These are phyloP conservation scores for Aspergillus eucalypticola DNA, from an alignment of 2,329 filamentous ascomycete genomes.

Conservation along the genomic window DNA sequence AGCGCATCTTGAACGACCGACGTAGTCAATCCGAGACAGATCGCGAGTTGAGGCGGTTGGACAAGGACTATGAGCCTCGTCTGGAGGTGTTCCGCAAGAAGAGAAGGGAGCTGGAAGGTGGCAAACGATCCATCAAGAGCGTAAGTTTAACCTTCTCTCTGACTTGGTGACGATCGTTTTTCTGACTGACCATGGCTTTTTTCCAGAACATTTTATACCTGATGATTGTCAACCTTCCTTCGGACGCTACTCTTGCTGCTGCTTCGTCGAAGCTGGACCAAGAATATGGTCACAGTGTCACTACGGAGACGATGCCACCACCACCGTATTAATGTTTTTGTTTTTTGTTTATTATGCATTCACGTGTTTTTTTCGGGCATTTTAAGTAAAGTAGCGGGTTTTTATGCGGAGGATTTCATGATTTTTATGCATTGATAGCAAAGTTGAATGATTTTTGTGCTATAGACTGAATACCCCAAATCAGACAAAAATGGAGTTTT, in stretches of 20 bases:
- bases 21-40: neutral
- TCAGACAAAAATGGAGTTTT: too few relatives aligned
- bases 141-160: neutral
- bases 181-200: neutral
- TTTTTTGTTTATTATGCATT: too few relatives aligned
- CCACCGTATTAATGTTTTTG: too few relatives aligned
- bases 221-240: neutral
- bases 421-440: too few relatives aligned
- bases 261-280: neutral
- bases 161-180: neutral
- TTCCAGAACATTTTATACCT: neutral
- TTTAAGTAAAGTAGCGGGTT: too few relatives aligned
- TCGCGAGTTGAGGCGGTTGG: neutral
- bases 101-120: neutral
- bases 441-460: too few relatives aligned
- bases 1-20: neutral
- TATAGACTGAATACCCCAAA: too few relatives aligned
- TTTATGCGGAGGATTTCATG: too few relatives aligned
- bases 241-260: neutral
- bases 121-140: neutral
- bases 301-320: too few relatives aligned
- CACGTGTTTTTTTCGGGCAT: too few relatives aligned
- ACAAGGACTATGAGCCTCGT: neutral
- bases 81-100: neutral
- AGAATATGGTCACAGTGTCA: too few relatives aligned